Evolutionary conservation across 805 yeast species (phyloP).

Genomic region (Monosporozyma yasuniensis): DNA sequence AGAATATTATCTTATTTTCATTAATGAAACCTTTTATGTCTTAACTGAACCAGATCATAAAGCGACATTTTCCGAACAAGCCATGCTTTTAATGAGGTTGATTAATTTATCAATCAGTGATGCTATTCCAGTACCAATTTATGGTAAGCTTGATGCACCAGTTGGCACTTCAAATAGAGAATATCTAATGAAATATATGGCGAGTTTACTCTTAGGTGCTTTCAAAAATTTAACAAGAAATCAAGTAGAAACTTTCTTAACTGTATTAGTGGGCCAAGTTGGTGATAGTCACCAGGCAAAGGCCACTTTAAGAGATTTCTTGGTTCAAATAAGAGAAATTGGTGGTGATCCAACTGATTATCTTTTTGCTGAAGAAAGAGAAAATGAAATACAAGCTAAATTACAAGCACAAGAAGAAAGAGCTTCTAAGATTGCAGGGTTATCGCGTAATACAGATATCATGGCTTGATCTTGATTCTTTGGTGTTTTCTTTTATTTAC

Average conservation of each 20-base stretch:
- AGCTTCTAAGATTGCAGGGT: conserved; percentile 78
- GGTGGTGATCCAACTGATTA: conserved; percentile 94
- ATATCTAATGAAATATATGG: conserved; percentile 68
- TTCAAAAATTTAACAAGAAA: conserved; percentile 65
- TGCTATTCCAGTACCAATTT: conserved; percentile 63
- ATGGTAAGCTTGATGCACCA: conserved; percentile 54
- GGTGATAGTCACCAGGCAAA: conserved; percentile 62
- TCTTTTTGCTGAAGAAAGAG: conserved; percentile 82
- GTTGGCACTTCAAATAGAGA: conserved; percentile 67
- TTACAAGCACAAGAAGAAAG: conserved; percentile 57
- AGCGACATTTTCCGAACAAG: conserved; percentile 81
- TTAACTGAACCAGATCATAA: conserved; percentile 92
- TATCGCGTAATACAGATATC: conserved; percentile 73
- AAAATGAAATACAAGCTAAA: conserved; percentile 44
- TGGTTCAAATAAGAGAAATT: conserved; percentile 84
- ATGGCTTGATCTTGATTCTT: not conserved
- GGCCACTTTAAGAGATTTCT: conserved; percentile 79
- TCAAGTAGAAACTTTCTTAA: conserved; percentile 71
- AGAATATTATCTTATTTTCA: conserved; percentile 72
- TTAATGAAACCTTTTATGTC: conserved; percentile 81
- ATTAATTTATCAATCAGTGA: conserved; percentile 66
- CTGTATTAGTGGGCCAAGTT: conserved; percentile 59
- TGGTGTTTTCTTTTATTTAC: not conserved
- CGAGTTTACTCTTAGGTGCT: conserved; percentile 64
- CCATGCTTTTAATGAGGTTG: conserved; percentile 69